These are phyloP conservation scores for Lactifluus subvellereus DNA, from an alignment of 768 basidiomycete species.

Conservation along the genomic window DNA sequence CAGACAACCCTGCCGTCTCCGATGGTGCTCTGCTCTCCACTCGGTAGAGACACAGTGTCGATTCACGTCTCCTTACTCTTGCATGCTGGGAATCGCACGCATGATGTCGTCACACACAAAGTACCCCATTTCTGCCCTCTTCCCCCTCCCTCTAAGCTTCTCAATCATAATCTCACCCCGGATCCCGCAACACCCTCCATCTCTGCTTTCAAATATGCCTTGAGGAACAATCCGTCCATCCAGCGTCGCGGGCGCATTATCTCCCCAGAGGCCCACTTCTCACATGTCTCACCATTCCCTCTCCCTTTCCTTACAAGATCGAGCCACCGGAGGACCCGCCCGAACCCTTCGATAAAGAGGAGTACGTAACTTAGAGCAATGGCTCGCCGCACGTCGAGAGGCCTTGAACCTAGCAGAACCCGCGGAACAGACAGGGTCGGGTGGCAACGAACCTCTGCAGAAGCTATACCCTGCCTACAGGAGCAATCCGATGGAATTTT, in stretches of 20 bases:
- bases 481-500: constrained; percentile 50
- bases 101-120: constrained; percentile 26
- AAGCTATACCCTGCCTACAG: constrained; percentile 45
- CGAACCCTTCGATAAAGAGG: constrained; percentile 45
- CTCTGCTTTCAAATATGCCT: constrained; percentile 45
- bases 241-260: constrained; percentile 67
- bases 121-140: constrained; percentile 47
- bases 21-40: too few species aligned
- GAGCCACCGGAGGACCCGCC: constrained; percentile 46
- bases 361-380: constrained; percentile 71
- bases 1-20: neutral
- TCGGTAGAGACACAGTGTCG: too few species aligned
- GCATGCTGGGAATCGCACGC: neutral
- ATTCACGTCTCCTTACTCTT: neutral
- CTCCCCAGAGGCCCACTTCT: constrained; percentile 56
- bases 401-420: constrained; percentile 36
- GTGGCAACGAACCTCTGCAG: constrained; percentile 32
- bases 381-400: constrained; percentile 67
- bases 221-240: constrained; percentile 50
- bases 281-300: constrained; percentile 80
- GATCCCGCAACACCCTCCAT: constrained; percentile 52
- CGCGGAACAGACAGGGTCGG: constrained; percentile 24
- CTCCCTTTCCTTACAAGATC: constrained; percentile 79
- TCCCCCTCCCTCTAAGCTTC: constrained; percentile 36
- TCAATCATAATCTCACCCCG: constrained; percentile 48